Conservation (phyloP, 768 basidiomycete genomes). For the Tulasnella sp. region DNA sequence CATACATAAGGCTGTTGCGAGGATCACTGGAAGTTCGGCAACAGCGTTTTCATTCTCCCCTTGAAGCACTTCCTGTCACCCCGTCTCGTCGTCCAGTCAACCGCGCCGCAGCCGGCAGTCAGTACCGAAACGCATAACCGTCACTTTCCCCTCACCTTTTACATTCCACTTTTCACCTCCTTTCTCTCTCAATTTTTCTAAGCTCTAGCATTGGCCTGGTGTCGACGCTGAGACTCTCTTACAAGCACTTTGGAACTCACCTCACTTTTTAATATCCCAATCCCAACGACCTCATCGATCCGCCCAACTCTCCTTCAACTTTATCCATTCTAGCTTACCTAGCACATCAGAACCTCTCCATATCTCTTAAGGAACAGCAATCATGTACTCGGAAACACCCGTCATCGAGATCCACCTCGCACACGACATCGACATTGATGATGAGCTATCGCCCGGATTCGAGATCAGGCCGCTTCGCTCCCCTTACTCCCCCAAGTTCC, state of each 20-base stretch:
- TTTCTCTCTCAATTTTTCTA: not conserved
- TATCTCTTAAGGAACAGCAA: not conserved
- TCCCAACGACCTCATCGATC: not conserved
- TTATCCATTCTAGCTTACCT: not conserved
- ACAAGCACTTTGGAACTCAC: not conserved
- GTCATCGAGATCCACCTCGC: constrained; percentile 16
- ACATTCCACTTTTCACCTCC: not conserved
- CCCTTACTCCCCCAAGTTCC: constrained; percentile 10
- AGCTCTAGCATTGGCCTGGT: not conserved
- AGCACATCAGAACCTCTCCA: not conserved
- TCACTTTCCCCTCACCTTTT: not conserved
- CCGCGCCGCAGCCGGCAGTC: not conserved
- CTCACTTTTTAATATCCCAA: not conserved
- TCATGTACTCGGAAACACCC: constrained; percentile 7
- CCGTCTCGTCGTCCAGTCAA: not conserved
- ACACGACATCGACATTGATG: not conserved
- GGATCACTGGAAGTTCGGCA: not conserved
- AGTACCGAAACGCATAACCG: not conserved
- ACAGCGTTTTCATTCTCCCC: not conserved
- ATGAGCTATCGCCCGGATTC: constrained; percentile 4
- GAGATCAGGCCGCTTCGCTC: constrained; percentile 6
- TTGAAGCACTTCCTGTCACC: not conserved
- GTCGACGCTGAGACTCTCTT: constrained; percentile 1
- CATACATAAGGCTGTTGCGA: too few relatives aligned
- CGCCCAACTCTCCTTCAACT: constrained; percentile 1